Evolutionary conservation across 345 rosid genomes (phyloP).

Genomic region (Theobroma cacao): DNA sequence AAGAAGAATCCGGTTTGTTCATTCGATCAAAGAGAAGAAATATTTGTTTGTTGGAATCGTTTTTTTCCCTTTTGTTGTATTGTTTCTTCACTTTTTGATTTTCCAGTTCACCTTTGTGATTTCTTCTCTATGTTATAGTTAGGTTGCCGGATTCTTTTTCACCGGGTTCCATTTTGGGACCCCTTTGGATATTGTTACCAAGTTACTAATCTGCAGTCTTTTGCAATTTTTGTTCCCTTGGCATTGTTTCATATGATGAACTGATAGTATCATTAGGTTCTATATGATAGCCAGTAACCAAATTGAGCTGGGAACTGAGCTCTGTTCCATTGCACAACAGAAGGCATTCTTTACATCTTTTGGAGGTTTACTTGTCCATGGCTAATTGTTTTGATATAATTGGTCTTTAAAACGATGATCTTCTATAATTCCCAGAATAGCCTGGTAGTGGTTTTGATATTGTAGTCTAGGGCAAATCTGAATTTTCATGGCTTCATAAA

Average conservation of each 20-base stretch:
- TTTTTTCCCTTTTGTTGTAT: conserved; percentile 21
- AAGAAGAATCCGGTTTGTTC: conserved; percentile 76
- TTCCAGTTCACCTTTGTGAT: conserved; percentile 30
- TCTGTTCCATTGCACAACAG: too few species aligned
- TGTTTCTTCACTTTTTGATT: conserved; percentile 24
- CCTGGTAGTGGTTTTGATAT: neutral
- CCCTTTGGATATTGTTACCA: conserved; percentile 20
- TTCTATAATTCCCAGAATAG: too few species aligned
- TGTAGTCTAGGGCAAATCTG: conserved; percentile 15
- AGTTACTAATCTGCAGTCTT: conserved; percentile 13
- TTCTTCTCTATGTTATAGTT: conserved; percentile 39
- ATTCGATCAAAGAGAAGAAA: conserved; percentile 31
- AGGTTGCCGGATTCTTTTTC: conserved; percentile 75
- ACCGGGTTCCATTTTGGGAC: conserved; percentile 57
- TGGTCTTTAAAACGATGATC: too few species aligned
- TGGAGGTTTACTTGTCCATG: neutral
- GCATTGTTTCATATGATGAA: neutral
- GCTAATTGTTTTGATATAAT: neutral
- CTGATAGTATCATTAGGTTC: neutral
- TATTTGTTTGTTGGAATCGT: conserved; percentile 31
- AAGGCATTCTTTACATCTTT: neutral
- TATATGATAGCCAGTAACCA: neutral
- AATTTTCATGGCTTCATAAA: neutral
- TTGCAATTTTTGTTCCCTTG: neutral
- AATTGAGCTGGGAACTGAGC: neutral